These are phyloP conservation scores for Tulasnella calospora DNA, from an alignment of 768 basidiomycete species.

Conservation along the genomic window DNA sequence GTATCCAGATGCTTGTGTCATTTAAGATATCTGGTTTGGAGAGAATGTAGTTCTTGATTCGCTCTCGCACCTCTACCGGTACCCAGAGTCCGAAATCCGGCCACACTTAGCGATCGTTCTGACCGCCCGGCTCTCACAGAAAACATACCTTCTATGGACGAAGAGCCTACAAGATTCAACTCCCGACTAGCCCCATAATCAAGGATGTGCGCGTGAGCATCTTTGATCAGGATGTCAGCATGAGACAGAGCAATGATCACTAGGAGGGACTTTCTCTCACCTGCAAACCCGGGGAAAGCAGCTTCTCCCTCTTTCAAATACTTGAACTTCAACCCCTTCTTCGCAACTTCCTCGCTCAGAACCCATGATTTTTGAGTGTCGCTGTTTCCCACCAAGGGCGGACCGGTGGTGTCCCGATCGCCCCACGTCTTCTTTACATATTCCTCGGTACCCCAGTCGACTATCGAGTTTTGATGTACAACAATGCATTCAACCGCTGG, in stretches of 20 bases:
- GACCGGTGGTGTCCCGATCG: slow-evolving; percentile 32
- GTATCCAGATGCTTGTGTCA: slow-evolving; percentile 62
- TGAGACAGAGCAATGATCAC: neutral
- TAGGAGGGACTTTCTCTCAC: slow-evolving; percentile 37
- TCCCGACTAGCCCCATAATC: slow-evolving; percentile 67
- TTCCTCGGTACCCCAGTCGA: slow-evolving; percentile 49
- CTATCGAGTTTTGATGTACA: slow-evolving; percentile 47
- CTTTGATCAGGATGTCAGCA: slow-evolving; percentile 37
- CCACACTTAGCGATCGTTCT: neutral
- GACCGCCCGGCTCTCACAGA: neutral
- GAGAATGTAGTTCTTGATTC: slow-evolving; percentile 55
- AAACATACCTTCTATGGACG: slow-evolving; percentile 53
- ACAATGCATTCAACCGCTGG: slow-evolving; percentile 61
- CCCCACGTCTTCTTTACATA: slow-evolving; percentile 40
- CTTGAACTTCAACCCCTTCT: slow-evolving; percentile 42
- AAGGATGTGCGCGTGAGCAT: slow-evolving; percentile 76
- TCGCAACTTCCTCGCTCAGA: slow-evolving; percentile 26
- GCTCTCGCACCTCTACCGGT: slow-evolving; percentile 61
- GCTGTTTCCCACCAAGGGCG: neutral
- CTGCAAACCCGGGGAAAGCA: slow-evolving; percentile 69
- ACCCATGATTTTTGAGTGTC: neutral
- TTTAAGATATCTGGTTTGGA: slow-evolving; percentile 52
- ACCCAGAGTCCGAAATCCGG: slow-evolving; percentile 28
- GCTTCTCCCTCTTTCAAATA: slow-evolving; percentile 50
- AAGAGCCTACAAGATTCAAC: slow-evolving; percentile 56